Percentiles rank a stretch among this genome's conserved stretches.
Evolutionary conservation across 768 basidiomycete genomes (phyloP).

Genomic region (Neoboletus subvelutipes): DNA sequence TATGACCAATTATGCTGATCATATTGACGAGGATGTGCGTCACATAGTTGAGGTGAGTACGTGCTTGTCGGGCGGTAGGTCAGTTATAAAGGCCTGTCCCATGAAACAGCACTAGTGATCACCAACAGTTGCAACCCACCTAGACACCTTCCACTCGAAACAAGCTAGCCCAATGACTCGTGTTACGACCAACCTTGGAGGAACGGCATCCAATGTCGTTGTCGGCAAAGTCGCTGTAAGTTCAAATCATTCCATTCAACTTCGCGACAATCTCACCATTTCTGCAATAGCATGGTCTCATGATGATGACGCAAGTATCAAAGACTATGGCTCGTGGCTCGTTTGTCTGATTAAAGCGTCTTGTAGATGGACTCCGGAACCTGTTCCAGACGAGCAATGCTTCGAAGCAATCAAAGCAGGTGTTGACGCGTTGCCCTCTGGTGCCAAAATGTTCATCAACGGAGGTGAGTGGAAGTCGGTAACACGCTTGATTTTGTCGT

Average conservation of each 20-base stretch:
- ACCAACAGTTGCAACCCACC: background rate
- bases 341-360: background rate
- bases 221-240: slow-evolving; percentile 39
- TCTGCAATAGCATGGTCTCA: slow-evolving; percentile 44
- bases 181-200: slow-evolving; percentile 37
- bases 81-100: background rate
- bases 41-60: background rate
- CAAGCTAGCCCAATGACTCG: slow-evolving; percentile 24
- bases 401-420: slow-evolving; percentile 50
- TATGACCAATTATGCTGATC: background rate
- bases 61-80: background rate
- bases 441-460: slow-evolving; percentile 51
- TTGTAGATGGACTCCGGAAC: background rate
- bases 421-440: slow-evolving; percentile 42
- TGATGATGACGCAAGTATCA: slow-evolving; percentile 51
- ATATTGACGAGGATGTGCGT: background rate
- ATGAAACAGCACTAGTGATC: background rate
- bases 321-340: background rate
- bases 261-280: background rate
- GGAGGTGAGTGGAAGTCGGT: slow-evolving; percentile 35
- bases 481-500: background rate
- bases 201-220: slow-evolving; percentile 34
- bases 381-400: slow-evolving; percentile 17
- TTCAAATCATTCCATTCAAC: background rate
- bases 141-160: background rate